A percentile compares a stretch with the other conserved stretches of the same genome.
Conservation (phyloP, 495 filamentous ascomycete species). For the Hypoxylon crocopeplum region DNA sequence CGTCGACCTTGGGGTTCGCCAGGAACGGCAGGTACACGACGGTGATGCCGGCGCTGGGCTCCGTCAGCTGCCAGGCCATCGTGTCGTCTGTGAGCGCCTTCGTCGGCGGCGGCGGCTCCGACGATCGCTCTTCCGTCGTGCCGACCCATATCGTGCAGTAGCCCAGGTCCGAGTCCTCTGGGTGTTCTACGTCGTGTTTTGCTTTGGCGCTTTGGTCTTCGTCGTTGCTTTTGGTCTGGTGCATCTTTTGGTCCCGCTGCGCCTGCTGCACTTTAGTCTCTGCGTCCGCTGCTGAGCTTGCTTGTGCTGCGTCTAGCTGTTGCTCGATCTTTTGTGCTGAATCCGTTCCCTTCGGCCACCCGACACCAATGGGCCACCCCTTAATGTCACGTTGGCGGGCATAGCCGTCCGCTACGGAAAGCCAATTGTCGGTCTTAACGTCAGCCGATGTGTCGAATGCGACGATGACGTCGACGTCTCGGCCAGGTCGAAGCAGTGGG, state of each 20-base stretch:
- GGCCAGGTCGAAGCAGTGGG: constrained; percentile 83
- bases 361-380: constrained; percentile 90
- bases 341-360: constrained; percentile 76
- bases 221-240: constrained; percentile 25
- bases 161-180: constrained; percentile 66
- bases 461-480: constrained; percentile 89
- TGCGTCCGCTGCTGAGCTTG: constrained; percentile 63
- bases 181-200: constrained; percentile 41
- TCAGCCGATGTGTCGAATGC: constrained; percentile 88
- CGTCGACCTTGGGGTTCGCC: constrained; percentile 76
- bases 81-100: constrained; percentile 65
- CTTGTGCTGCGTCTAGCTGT: constrained; percentile 72
- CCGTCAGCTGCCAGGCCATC: constrained; percentile 75
- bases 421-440: constrained; percentile 89
- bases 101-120: constrained; percentile 66
- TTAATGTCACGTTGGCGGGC: constrained; percentile 85
- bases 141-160: constrained; percentile 98
- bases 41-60: constrained; percentile 81
- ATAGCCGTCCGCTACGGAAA: constrained; percentile 90
- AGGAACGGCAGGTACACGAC: constrained; percentile 92
- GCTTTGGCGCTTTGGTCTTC: constrained; percentile 27
- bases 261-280: constrained; percentile 69
- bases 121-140: constrained; percentile 70
- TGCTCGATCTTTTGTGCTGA: constrained; percentile 61
- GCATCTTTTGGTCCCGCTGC: constrained; percentile 55